Evolutionary conservation across 345 rosid genomes (phyloP), one percentile per base, ranked within the genome.

Genomic region (Garcia nutans): DNA sequence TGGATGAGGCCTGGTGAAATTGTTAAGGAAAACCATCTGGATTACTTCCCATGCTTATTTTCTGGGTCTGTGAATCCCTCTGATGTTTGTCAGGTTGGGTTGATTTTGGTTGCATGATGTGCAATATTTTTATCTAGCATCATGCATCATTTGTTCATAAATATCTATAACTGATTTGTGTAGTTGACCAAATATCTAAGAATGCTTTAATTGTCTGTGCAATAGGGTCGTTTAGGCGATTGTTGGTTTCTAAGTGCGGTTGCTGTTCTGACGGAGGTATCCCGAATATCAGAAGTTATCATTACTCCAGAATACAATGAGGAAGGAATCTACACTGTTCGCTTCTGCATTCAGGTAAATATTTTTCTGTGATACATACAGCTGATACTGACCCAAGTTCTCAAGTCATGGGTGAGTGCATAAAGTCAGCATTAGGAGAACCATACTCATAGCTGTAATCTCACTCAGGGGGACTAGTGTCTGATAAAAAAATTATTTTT

Each of bases 211-310:
- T 61, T 78, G 71, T 17, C 49, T 76, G 79, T 77, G 83, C 3
- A 79, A 84, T 69, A 96, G 99, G 99, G 99, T 47, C 99, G 90
- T 26, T 81, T 96, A 82, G 99, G 99, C 0, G 97, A 96, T 86
- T 96, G 99, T 80, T 96, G 99, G 99, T 96, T 96, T 83, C 82
- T 96, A 84, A 96, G 99, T 77, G 99, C 99, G 49, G 97, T 96
- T 77, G 98, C 99, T 74, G 99, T 96, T 79, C 73, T 93, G 72
- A 88, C 99, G 23, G 99, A 96, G 85, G 99, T 86, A 75, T 92
- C 97, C 67, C 93, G 77, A 60, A 93, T 96, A 88, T 89, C 99
- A 60, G 96, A 96, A 80, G 98, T 96, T 75, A 93, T 96, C 79
- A 96, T 96, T 65, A 93, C 99, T 74, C 97, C 97, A 66, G 97